Conservation (phyloP, 2,329 filamentous ascomycete genomes). For the Coleophoma crateriformis region DNA sequence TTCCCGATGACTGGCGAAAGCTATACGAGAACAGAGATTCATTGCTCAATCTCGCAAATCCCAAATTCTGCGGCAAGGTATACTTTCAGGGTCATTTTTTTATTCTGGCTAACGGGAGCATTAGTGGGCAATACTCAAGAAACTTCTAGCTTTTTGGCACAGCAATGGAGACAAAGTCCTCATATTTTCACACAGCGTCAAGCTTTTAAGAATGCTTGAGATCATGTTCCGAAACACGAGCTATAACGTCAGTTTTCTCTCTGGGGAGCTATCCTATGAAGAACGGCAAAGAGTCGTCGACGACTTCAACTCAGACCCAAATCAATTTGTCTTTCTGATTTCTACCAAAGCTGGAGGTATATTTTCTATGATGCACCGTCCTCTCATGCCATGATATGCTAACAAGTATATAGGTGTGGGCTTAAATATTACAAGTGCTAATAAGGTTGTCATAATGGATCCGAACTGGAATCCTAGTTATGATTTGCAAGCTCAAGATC, state of each 20-base stretch:
- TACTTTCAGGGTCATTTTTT: background rate
- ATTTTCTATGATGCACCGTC: background rate
- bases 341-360: conserved; percentile 78
- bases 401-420: conserved; percentile 55
- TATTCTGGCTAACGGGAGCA: conserved; percentile 1
- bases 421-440: conserved; percentile 93
- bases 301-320: conserved; percentile 83
- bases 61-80: conserved; percentile 83
- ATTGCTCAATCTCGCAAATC: conserved; percentile 75
- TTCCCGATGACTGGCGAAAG: conserved; percentile 69
- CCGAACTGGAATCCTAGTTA: conserved; percentile 97
- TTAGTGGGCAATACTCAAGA: conserved; percentile 85
- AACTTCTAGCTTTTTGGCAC: conserved; percentile 85
- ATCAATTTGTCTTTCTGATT: conserved; percentile 92
- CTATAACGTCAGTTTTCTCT: conserved; percentile 88
- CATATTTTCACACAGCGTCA: conserved; percentile 89
- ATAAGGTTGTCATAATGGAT: conserved; percentile 96
- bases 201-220: conserved; percentile 76
- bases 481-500: conserved; percentile 92
- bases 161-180: conserved; percentile 87
- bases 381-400: background rate
- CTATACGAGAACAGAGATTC: conserved; percentile 73
- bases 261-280: conserved; percentile 77
- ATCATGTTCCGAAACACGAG: conserved; percentile 81
- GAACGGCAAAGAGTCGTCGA: conserved; percentile 80